Conservation (phyloP, 805 yeast genomes). For the Candida yuanshanica region DNA sequence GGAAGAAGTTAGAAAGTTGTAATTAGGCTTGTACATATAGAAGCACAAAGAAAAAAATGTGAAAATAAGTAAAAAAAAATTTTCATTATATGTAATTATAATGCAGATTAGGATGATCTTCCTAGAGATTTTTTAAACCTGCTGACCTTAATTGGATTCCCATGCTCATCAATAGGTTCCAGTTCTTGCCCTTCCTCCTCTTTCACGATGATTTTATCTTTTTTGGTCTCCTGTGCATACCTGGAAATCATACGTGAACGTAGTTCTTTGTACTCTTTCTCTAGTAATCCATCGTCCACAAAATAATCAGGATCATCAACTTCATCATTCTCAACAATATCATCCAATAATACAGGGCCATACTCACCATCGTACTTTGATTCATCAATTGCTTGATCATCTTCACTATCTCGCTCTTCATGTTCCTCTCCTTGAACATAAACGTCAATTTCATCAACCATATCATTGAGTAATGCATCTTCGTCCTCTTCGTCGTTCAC, state of each 20-base stretch:
- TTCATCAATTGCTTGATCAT: conserved; percentile 24
- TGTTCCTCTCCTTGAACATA: conserved; percentile 28
- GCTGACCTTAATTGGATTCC: conserved; percentile 55
- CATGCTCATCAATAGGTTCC: conserved; percentile 65
- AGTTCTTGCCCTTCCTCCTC: conserved; percentile 47
- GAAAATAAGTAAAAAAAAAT: too few species aligned
- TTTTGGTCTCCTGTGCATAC: conserved; percentile 15
- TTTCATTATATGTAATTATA: too few species aligned
- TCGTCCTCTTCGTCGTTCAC: conserved; percentile 14
- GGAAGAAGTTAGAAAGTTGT: conserved; percentile 12
- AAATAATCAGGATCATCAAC: conserved; percentile 24
- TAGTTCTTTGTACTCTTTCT: conserved; percentile 27
- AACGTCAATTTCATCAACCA: conserved; percentile 18
- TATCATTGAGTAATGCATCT: conserved; percentile 10
- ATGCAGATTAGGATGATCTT: too few species aligned
- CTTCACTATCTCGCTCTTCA: conserved; percentile 30
- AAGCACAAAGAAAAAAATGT: not conserved
- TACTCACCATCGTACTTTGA: conserved; percentile 32
- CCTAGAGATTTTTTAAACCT: conserved; percentile 57
- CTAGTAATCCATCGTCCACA: conserved; percentile 23
- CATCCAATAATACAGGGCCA: conserved; percentile 35
- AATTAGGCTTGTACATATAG: conserved; percentile 7
- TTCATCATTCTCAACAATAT: conserved; percentile 35
- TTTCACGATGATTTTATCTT: conserved; percentile 13
- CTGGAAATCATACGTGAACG: conserved; percentile 24